Conservation (phyloP, 140 eudicot species). For the Stevia rebaudiana region DNA sequence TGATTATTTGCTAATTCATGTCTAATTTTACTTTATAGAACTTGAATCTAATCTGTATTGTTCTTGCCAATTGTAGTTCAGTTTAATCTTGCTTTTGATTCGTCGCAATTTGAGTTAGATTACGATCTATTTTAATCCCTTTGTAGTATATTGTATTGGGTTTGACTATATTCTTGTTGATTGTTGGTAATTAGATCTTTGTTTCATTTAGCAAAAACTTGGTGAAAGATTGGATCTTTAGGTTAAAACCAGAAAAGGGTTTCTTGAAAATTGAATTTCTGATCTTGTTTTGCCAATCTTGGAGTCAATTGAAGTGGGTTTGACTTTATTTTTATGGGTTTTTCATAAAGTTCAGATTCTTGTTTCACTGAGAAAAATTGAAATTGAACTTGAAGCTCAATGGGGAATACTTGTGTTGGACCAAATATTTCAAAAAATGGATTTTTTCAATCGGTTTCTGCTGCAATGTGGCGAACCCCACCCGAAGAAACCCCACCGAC, state of each 20-base stretch:
- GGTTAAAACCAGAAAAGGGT: constrained; percentile 18
- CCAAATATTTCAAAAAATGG: constrained; percentile 69
- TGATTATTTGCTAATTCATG: not conserved
- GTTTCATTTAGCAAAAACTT: not conserved
- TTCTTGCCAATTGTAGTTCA: not conserved
- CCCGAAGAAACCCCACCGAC: constrained; percentile 37
- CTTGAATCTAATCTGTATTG: not conserved
- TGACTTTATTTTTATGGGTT: constrained; percentile 29
- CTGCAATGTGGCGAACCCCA: constrained; percentile 84
- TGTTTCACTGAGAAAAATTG: constrained; percentile 13
- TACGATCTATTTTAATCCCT: constrained; percentile 16
- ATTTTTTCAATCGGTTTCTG: constrained; percentile 75
- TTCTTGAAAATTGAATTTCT: constrained; percentile 11
- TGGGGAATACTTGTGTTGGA: constrained; percentile 98
- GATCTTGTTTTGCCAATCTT: constrained; percentile 23
- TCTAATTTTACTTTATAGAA: not conserved
- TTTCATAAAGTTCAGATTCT: constrained; percentile 32
- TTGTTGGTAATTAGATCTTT: constrained; percentile 41
- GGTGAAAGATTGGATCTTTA: constrained; percentile 22
- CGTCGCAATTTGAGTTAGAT: constrained; percentile 7
- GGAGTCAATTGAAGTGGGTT: constrained; percentile 24
- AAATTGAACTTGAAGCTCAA: constrained; percentile 25
- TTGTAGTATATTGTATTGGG: constrained; percentile 18
- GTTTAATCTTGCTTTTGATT: constrained; percentile 17
- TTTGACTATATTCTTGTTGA: constrained; percentile 28